A percentile compares a stretch with the other conserved stretches of the same genome.
These are phyloP conservation scores for Populus pruinosa DNA, from an alignment of 345 rosid genomes.

Conservation along the genomic window DNA sequence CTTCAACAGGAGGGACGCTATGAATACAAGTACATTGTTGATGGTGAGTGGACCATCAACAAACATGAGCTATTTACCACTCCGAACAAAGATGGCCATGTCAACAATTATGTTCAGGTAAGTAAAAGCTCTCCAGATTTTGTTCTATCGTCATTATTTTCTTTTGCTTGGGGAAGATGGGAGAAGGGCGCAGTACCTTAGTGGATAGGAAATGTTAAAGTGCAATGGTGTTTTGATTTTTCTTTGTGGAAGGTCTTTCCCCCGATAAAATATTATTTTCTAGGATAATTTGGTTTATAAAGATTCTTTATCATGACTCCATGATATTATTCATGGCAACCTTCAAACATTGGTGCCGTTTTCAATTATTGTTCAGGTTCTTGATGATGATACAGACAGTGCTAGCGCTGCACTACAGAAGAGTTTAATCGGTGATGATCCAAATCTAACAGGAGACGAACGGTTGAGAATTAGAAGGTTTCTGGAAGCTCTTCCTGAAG, in stretches of 20 bases:
- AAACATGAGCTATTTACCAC: conserved; percentile 49
- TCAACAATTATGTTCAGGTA: conserved; percentile 71
- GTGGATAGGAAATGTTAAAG: background rate
- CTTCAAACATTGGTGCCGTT: background rate
- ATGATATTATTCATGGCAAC: background rate
- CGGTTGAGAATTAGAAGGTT: conserved; percentile 48
- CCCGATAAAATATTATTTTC: background rate
- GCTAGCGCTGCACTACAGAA: conserved; percentile 38
- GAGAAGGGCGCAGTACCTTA: background rate
- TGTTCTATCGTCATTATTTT: background rate
- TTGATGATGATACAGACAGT: conserved; percentile 38
- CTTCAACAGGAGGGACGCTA: conserved; percentile 78
- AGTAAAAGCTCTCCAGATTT: conserved; percentile 9
- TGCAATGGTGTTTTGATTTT: background rate
- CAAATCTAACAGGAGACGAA: conserved; percentile 56
- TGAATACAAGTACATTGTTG: conserved; percentile 85
- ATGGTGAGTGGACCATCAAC: conserved; percentile 77
- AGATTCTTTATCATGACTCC: background rate
- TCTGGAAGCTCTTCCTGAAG: conserved; percentile 50
- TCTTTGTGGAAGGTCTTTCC: background rate
- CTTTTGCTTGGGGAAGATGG: background rate
- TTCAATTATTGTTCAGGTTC: conserved; percentile 40
- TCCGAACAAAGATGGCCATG: conserved; percentile 77
- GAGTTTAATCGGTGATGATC: conserved; percentile 56
- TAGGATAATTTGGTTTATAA: background rate